Percentiles rank a stretch among this genome's conserved stretches.
Conservation (phyloP, 306 rosid genomes). For the Corylus americana region DNA sequence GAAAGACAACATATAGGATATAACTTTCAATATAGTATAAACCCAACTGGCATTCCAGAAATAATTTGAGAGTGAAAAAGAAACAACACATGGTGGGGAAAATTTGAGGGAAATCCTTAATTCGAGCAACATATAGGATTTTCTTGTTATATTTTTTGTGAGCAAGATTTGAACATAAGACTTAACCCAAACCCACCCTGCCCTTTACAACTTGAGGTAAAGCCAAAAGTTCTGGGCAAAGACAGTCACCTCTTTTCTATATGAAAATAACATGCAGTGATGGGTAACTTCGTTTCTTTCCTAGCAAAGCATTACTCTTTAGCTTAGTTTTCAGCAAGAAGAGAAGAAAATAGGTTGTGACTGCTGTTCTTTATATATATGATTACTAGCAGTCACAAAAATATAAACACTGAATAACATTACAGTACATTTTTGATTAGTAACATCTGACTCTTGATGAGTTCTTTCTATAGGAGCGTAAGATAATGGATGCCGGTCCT, state of each 20-base stretch:
- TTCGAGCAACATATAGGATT: no score
- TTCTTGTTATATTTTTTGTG: neutral
- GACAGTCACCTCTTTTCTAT: neutral
- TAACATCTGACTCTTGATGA: conserved; percentile 7
- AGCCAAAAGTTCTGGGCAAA: neutral
- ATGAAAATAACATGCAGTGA: neutral
- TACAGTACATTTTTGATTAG: neutral
- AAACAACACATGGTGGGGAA: neutral
- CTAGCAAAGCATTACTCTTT: neutral
- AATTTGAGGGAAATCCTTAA: neutral
- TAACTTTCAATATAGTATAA: neutral
- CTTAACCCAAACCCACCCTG: neutral
- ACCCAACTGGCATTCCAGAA: neutral
- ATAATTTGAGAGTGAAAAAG: neutral
- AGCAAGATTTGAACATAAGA: neutral
- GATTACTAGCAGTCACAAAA: neutral
- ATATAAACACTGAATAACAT: neutral
- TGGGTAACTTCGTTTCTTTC: neutral
- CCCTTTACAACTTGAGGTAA: neutral
- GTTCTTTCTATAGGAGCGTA: conserved; percentile 57
- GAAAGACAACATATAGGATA: neutral
- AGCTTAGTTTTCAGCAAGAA: neutral
- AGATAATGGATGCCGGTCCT: conserved; percentile 55
- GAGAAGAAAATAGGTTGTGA: neutral
- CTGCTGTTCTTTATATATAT: neutral